Evolutionary conservation across 2,329 filamentous ascomycete species (phyloP).

Genomic region (Aspergillus uvarum): DNA sequence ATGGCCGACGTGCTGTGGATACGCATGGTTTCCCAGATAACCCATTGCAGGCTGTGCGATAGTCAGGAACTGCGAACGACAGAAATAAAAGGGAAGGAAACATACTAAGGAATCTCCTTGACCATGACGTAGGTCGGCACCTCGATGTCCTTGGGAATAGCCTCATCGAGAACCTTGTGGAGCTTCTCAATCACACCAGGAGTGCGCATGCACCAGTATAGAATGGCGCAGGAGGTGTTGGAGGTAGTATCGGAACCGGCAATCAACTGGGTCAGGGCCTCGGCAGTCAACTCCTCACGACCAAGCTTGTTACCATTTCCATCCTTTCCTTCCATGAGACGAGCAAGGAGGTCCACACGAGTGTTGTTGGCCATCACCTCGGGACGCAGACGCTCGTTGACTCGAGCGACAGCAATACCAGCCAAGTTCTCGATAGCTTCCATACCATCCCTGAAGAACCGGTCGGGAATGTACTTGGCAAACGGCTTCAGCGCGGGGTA

Average conservation of each 20-base stretch:
- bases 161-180: conserved; percentile 71
- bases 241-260: conserved; percentile 66
- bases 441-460: conserved; percentile 75
- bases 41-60: conserved; percentile 56
- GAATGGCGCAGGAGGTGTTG: conserved; percentile 76
- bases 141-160: conserved; percentile 59
- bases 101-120: conserved; percentile 68
- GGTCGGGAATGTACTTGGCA: conserved; percentile 75
- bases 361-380: conserved; percentile 60
- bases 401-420: conserved; percentile 82
- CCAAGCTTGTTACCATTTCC: conserved; percentile 73
- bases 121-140: conserved; percentile 74
- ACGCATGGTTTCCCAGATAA: conserved; percentile 81
- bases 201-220: conserved; percentile 72
- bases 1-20: conserved; percentile 84
- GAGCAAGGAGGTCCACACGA: conserved; percentile 76
- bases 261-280: conserved; percentile 85
- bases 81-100: neutral
- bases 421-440: conserved; percentile 75
- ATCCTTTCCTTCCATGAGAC: conserved; percentile 83
- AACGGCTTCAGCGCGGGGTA: conserved; percentile 73
- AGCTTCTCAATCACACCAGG: conserved; percentile 71
- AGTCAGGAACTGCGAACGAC: neutral
- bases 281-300: conserved; percentile 78
- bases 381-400: conserved; percentile 69